Evolutionary conservation across 768 basidiomycete genomes (phyloP), one percentile per base, ranked within the genome.

Genomic region (Phlegmacium glaucopus): DNA sequence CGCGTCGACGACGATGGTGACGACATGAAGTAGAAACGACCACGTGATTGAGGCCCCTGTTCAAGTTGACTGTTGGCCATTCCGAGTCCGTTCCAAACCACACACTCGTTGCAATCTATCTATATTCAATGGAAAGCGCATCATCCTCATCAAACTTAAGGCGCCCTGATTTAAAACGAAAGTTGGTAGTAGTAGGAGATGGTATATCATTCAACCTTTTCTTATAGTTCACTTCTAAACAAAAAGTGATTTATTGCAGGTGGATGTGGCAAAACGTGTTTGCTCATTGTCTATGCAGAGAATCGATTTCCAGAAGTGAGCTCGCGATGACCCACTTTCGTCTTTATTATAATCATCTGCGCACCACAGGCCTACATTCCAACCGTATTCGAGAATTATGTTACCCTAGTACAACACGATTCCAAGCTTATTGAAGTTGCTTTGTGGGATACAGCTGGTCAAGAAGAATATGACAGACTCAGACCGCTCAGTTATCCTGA

Each of bases 391-490:
- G 92, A 94, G 67, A 94, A 92, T 76, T 94, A 93, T 60, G 89
- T 92, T 46, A 91, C 89, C 10, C 83, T 88, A 53, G 87, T 94
- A 30, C 74, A 82, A 41, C 91, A 87, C 58, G 92, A 94, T 18
- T 85, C 87, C 47, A 94, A 93, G 68, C 73, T 89, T 15, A 83
- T 99, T 51, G 92, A 96, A 61, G 79, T 99, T 36, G 95, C 96
- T n/a, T 76, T 99, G 13, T 99, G 95, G 93, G 94, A 97, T 68
- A 97, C 94, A 1, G 94, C 94, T 1, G 94, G 94, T 22, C 94
- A 96, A 65, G 94, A 97, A 69, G 94, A 97, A 71, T 97, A 96
- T 67, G 92, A 94, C 65, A 79, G 89, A 52, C 77, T 94, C 47
- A 78, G 90, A 55, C 89, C 90, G 15, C 74, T 93, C 52, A 88